Conservation (phyloP, 805 yeast species). For the Saccharomycopsis oosterbeekiorum region DNA sequence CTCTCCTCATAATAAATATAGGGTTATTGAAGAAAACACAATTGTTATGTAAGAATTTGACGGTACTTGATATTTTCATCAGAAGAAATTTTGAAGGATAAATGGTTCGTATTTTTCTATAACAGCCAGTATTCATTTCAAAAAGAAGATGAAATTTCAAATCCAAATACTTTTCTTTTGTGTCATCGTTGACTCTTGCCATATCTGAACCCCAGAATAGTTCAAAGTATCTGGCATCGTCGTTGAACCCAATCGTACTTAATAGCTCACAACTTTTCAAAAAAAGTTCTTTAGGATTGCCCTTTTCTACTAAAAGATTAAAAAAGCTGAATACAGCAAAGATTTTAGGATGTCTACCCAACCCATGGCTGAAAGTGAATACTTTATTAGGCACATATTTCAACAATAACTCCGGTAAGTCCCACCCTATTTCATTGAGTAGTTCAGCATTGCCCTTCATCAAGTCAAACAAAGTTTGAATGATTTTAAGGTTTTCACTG, state of each 20-base stretch:
- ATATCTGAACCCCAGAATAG: not conserved
- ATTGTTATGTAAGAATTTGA: constrained; percentile 41
- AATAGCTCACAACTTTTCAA: constrained; percentile 62
- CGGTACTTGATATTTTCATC: constrained; percentile 51
- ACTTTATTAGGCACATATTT: constrained; percentile 35
- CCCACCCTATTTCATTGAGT: constrained; percentile 78
- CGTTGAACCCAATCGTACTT: constrained; percentile 26
- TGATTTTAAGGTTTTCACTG: constrained; percentile 42
- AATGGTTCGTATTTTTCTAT: constrained; percentile 53
- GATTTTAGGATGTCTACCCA: constrained; percentile 26
- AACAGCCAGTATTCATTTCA: constrained; percentile 51
- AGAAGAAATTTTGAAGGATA: constrained; percentile 75
- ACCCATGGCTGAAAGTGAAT: constrained; percentile 26
- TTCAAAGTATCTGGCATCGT: constrained; percentile 8
- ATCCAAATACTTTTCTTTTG: constrained; percentile 28
- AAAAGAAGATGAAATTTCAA: constrained; percentile 55
- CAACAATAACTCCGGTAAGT: constrained; percentile 62
- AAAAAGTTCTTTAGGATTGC: constrained; percentile 75
- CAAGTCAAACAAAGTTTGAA: constrained; percentile 36
- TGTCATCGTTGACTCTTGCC: constrained; percentile 5
- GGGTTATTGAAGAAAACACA: constrained; percentile 26
- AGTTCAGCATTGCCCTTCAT: constrained; percentile 39
- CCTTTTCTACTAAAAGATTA: constrained; percentile 53
- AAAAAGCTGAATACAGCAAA: constrained; percentile 38
- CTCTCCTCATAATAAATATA: constrained; percentile 46